These are phyloP conservation scores for Mycena latifolia DNA, from an alignment of 768 basidiomycete species.

Conservation along the genomic window DNA sequence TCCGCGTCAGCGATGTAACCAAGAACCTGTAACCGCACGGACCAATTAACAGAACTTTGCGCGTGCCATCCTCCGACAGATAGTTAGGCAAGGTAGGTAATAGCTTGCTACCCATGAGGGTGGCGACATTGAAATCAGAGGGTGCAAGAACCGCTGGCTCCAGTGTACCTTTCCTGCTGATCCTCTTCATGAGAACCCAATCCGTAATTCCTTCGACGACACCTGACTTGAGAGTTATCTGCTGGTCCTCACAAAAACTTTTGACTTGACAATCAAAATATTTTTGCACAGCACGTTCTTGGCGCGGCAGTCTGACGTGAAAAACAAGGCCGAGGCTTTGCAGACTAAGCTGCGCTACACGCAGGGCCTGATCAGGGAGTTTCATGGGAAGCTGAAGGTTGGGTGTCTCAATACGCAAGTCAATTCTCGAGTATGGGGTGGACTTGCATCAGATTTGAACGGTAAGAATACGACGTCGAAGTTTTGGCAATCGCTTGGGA, in stretches of 20 bases:
- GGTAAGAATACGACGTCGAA: conserved; percentile 28
- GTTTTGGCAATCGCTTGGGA: conserved; percentile 8
- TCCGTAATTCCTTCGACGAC: background rate
- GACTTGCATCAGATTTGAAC: conserved; percentile 12
- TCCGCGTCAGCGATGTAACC: background rate
- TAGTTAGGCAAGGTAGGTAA: conserved; percentile 8
- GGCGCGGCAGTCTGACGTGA: conserved; percentile 19
- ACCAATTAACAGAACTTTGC: conserved; percentile 22
- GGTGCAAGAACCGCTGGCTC: background rate
- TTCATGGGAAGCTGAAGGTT: background rate
- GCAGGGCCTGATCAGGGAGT: conserved; percentile 1
- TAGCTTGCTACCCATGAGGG: background rate
- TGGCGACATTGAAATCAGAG: background rate
- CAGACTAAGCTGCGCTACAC: background rate
- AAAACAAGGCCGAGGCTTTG: conserved; percentile 18
- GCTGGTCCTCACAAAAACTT: conserved; percentile 19
- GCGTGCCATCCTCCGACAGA: background rate
- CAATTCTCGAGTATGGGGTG: background rate
- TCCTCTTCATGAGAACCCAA: conserved; percentile 22
- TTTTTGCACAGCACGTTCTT: conserved; percentile 4
- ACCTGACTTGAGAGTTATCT: background rate
- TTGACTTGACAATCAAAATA: conserved; percentile 13
- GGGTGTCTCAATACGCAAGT: background rate
- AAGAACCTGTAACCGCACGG: background rate
- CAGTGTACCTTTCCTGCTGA: background rate